Conservation (phyloP, 495 filamentous ascomycete species). For the Penicillium goetzii region DNA sequence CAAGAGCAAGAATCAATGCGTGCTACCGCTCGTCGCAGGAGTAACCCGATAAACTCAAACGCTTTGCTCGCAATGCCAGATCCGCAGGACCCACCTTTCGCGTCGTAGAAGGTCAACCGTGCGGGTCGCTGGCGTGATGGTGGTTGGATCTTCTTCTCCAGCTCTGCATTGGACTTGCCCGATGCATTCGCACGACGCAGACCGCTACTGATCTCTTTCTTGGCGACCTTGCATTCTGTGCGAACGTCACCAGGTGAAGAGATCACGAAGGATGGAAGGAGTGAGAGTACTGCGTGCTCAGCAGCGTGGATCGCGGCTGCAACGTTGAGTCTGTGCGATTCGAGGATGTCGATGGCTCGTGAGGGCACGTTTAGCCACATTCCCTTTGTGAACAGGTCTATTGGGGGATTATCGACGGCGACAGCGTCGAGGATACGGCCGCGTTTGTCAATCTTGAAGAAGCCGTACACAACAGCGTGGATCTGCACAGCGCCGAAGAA, state of each 20-base stretch:
- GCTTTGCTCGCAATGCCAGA: constrained; percentile 88
- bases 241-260: constrained; percentile 85
- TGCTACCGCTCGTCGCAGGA: constrained; percentile 77
- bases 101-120: constrained; percentile 90
- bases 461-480: constrained; percentile 86
- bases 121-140: constrained; percentile 82
- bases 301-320: constrained; percentile 93
- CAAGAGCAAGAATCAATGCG: constrained; percentile 75
- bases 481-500: constrained; percentile 87
- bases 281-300: constrained; percentile 82
- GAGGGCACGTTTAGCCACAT: constrained; percentile 96
- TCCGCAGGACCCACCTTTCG: constrained; percentile 82
- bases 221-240: constrained; percentile 94
- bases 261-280: constrained; percentile 89
- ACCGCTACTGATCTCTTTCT: constrained; percentile 56
- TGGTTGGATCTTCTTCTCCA: constrained; percentile 34
- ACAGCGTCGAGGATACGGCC: constrained; percentile 89
- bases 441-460: constrained; percentile 88
- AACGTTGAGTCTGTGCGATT: constrained; percentile 71
- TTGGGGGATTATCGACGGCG: constrained; percentile 89
- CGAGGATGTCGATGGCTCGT: constrained; percentile 75
- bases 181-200: constrained; percentile 36
- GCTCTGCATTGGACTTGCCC: constrained; percentile 13
- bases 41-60: constrained; percentile 84
- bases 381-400: constrained; percentile 80